Percentiles rank a stretch among this genome's conserved stretches.
phyloP scores from a whole-genome alignment of 2,329 filamentous ascomycete species.

The Penicillium griseofulvum region DNA sequence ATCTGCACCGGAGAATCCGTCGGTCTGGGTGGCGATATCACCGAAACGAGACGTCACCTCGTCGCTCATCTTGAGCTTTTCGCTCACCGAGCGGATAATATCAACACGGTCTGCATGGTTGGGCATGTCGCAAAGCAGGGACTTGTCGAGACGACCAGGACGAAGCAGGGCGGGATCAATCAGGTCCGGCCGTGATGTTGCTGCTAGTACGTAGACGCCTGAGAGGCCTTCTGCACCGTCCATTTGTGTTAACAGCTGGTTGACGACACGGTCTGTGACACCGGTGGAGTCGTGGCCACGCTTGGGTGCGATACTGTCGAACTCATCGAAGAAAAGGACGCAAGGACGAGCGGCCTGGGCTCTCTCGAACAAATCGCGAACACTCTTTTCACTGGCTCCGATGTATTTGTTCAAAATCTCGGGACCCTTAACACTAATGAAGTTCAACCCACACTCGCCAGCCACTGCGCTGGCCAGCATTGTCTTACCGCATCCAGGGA shows the following conservation, averaged over 20 bases:
- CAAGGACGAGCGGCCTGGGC: constrained; percentile 86
- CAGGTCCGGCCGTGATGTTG: constrained; percentile 86
- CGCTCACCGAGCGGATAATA: constrained; percentile 79
- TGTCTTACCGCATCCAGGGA: constrained; percentile 94
- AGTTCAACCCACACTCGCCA: constrained; percentile 95
- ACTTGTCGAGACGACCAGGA: constrained; percentile 91
- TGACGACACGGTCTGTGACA: constrained; percentile 97
- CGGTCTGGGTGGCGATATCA: constrained; percentile 76
- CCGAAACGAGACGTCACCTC: constrained; percentile 62
- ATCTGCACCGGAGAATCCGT: constrained; percentile 92
- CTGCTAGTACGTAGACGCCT: constrained; percentile 93
- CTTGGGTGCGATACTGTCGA: constrained; percentile 96
- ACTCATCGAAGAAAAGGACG: constrained; percentile 97
- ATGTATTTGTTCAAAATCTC: constrained; percentile 99
- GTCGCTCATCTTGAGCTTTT: constrained; percentile 71
- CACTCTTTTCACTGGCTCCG: constrained; percentile 92
- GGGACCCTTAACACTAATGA: constrained; percentile 96
- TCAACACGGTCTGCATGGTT: constrained; percentile 76
- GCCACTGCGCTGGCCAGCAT: constrained; percentile 94
- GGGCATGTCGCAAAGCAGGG: constrained; percentile 86
- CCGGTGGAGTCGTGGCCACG: constrained; percentile 95
- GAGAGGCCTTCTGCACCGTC: constrained; percentile 93
- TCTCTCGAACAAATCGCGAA: constrained; percentile 90
- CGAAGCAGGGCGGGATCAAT: constrained; percentile 92
- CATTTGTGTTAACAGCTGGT: constrained; percentile 98